phyloP scores from a whole-genome alignment of 1,284 basidiomycete species.

The Uromyces viciae-fabae region DNA sequence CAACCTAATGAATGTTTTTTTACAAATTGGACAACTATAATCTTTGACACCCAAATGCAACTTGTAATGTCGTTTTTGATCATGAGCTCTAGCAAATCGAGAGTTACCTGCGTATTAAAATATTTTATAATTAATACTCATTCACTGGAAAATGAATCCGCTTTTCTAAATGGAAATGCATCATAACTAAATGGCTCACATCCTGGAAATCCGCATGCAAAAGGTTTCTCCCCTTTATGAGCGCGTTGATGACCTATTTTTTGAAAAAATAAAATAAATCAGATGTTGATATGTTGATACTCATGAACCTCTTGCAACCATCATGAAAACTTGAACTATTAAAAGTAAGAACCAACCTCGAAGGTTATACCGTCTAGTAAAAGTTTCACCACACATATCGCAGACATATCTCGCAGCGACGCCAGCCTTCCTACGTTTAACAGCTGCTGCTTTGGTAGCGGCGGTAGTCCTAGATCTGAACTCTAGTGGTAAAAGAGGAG shows the following conservation, averaged over 20 bases:
- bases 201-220: conserved; percentile 36
- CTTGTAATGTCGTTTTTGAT: conserved; percentile 43
- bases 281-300: too few species aligned
- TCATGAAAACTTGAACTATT: not conserved
- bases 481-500: not conserved
- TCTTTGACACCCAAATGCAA: conserved; percentile 37
- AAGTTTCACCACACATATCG: conserved; percentile 41
- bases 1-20: conserved; percentile 31
- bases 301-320: not conserved
- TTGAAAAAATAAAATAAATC: not conserved
- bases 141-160: not conserved
- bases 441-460: conserved; percentile 30
- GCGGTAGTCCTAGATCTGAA: conserved; percentile 13
- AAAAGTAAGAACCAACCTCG: not conserved
- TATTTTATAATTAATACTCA: not conserved
- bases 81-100: conserved; percentile 35
- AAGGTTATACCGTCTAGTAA: conserved; percentile 35
- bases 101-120: conserved; percentile 17
- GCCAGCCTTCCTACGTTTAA: conserved; percentile 24
- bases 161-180: not conserved
- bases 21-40: conserved; percentile 34
- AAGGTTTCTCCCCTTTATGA: conserved; percentile 41
- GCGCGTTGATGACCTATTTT: conserved; percentile 41
- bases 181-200: conserved; percentile 13
- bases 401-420: conserved; percentile 33